phyloP scores from a whole-genome alignment of 768 basidiomycete genomes.

The Hygrocybe punicea region DNA sequence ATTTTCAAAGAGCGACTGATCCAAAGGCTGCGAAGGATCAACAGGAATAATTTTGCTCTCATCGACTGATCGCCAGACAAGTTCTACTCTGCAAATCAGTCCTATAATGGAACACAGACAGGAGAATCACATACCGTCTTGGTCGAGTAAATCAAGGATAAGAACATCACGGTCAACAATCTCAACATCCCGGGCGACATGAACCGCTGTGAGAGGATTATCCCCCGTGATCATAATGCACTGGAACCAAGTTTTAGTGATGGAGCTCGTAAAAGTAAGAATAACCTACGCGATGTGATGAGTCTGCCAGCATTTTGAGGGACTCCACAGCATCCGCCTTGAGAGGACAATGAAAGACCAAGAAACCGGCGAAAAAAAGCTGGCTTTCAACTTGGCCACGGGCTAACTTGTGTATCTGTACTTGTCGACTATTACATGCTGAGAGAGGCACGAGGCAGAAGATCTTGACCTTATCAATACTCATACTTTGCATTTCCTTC shows the following conservation, averaged over 20 bases:
- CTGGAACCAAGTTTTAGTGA: conserved; percentile 37
- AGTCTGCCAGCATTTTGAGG: conserved; percentile 91
- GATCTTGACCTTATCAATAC: conserved; percentile 62
- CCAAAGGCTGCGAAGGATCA: conserved; percentile 73
- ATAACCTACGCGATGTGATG: conserved; percentile 84
- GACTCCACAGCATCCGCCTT: conserved; percentile 89
- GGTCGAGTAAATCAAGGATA: conserved; percentile 83
- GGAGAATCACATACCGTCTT: conserved; percentile 61
- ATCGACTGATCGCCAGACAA: conserved; percentile 92
- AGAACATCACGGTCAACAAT: conserved; percentile 94
- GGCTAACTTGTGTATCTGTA: conserved; percentile 82
- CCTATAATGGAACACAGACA: background rate
- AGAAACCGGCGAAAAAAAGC: conserved; percentile 88
- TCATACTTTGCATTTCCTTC: conserved; percentile 75
- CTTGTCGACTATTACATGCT: background rate
- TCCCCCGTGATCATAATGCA: conserved; percentile 99
- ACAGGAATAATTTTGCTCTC: conserved; percentile 87
- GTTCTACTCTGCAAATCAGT: conserved; percentile 45
- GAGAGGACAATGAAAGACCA: conserved; percentile 98
- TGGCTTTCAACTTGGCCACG: conserved; percentile 76
- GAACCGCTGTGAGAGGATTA: conserved; percentile 94
- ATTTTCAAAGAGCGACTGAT: conserved; percentile 68
- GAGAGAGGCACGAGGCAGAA: background rate
- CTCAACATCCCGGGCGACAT: conserved; percentile 94
- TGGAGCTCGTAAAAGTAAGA: background rate